Evolutionary conservation across 257 asterid genomes (phyloP).

Genomic region (Solanum ossicruentum): DNA sequence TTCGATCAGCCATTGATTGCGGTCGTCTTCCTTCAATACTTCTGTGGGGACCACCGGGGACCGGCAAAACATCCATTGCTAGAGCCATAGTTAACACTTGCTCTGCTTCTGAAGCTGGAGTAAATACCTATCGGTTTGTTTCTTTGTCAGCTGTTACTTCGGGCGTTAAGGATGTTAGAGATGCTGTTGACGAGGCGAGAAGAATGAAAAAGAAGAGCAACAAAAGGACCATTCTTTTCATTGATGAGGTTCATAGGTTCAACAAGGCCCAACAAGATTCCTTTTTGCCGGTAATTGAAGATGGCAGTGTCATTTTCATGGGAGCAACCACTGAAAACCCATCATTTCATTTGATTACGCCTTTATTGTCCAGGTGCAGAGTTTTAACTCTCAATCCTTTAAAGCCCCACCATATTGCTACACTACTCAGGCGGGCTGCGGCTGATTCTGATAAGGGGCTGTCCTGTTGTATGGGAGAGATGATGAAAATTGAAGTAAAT

Average conservation of each 20-base stretch:
- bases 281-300: slow-evolving; percentile 76
- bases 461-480: neutral
- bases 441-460: slow-evolving; percentile 29
- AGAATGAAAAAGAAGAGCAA: slow-evolving; percentile 11
- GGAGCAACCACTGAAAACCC: slow-evolving; percentile 98
- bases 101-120: neutral
- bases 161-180: slow-evolving; percentile 83
- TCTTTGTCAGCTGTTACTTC: slow-evolving; percentile 68
- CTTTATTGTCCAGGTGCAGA: slow-evolving; percentile 68
- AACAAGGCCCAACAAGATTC: slow-evolving; percentile 89
- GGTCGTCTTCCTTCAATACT: slow-evolving; percentile 60
- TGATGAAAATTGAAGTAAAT: slow-evolving; percentile 5
- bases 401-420: slow-evolving; percentile 31
- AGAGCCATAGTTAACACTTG: slow-evolving; percentile 41
- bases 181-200: slow-evolving; percentile 58
- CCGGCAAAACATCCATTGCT: slow-evolving; percentile 86
- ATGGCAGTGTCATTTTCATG: slow-evolving; percentile 66
- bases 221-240: slow-evolving; percentile 49
- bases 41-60: slow-evolving; percentile 91
- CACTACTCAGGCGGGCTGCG: slow-evolving; percentile 33
- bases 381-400: slow-evolving; percentile 51
- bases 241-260: slow-evolving; percentile 90
- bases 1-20: slow-evolving; percentile 34
- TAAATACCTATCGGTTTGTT: slow-evolving; percentile 27
- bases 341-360: slow-evolving; percentile 71